A percentile compares a stretch with the other conserved stretches of the same genome.
Conservation (phyloP, 495 filamentous ascomycete species). For the Aspergillus cristatus region DNA sequence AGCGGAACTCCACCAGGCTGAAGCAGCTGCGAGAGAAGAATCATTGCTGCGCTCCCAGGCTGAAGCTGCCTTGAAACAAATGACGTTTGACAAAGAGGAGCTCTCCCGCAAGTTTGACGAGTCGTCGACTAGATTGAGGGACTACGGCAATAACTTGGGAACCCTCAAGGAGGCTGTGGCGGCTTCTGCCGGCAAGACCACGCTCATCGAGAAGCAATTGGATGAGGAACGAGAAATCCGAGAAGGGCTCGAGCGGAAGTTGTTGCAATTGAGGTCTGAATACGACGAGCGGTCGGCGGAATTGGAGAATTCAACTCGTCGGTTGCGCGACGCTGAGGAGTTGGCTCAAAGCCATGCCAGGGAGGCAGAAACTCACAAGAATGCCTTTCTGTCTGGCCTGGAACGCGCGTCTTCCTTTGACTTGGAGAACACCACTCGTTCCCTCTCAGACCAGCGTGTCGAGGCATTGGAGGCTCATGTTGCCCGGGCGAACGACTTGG, state of each 20-base stretch:
- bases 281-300: constrained; percentile 78
- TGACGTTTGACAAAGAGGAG: constrained; percentile 78
- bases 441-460: constrained; percentile 65
- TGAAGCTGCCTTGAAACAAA: constrained; percentile 57
- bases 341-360: constrained; percentile 77
- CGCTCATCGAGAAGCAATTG: constrained; percentile 68
- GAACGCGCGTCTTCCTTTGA: constrained; percentile 48
- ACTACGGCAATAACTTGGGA: constrained; percentile 61
- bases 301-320: constrained; percentile 62
- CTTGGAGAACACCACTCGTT: constrained; percentile 37
- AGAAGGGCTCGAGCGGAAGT: constrained; percentile 69
- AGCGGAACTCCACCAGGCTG: constrained; percentile 68
- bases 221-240: constrained; percentile 74
- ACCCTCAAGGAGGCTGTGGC: constrained; percentile 71
- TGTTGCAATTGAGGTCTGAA: constrained; percentile 69
- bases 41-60: constrained; percentile 67
- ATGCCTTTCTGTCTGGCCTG: constrained; percentile 74
- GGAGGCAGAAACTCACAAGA: constrained; percentile 78
- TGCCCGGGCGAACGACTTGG: constrained; percentile 64
- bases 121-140: constrained; percentile 53
- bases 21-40: constrained; percentile 70
- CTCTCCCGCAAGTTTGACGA: constrained; percentile 61
- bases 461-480: constrained; percentile 70
- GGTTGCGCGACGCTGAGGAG: constrained; percentile 80
- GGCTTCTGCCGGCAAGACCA: constrained; percentile 65